Conservation (phyloP, 2,329 filamentous ascomycete genomes). For the Scedosporium aurantiacum region DNA sequence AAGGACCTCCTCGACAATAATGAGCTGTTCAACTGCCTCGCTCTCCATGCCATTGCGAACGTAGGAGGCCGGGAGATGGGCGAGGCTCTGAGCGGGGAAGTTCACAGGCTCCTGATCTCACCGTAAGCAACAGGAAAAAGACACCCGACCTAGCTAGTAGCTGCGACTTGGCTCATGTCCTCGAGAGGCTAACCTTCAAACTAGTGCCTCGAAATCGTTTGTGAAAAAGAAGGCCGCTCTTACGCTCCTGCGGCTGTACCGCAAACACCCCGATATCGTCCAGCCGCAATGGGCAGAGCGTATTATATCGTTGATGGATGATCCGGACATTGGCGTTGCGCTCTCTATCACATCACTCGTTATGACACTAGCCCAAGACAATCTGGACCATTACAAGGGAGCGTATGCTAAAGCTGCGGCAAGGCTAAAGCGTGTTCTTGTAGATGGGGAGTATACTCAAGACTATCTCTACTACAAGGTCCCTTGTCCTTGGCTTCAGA, state of each 20-base stretch:
- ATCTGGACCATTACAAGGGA: constrained; percentile 86
- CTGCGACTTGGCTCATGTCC: constrained; percentile 6
- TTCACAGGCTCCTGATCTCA: constrained; percentile 87
- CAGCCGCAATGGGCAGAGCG: constrained; percentile 96
- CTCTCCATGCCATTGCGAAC: constrained; percentile 94
- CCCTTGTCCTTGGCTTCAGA: constrained; percentile 96
- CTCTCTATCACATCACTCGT: constrained; percentile 92
- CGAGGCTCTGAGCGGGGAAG: constrained; percentile 81
- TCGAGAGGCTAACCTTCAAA: constrained; percentile 1
- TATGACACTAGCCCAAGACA: constrained; percentile 88
- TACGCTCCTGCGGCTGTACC: constrained; percentile 83
- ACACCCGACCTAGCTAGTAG: background rate
- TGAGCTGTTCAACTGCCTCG: constrained; percentile 94
- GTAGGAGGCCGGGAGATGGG: constrained; percentile 96
- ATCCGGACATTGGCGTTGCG: constrained; percentile 84
- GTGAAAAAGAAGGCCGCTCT: constrained; percentile 99
- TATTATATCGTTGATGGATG: constrained; percentile 98
- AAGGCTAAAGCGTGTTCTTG: constrained; percentile 75
- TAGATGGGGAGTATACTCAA: constrained; percentile 77
- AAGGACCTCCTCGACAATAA: constrained; percentile 93
- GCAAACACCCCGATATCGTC: constrained; percentile 87
- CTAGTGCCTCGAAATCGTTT: constrained; percentile 72
- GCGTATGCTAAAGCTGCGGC: constrained; percentile 90
- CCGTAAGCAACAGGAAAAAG: constrained; percentile 53
- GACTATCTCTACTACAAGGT: constrained; percentile 99